Percentiles rank a stretch among this genome's conserved stretches.
Evolutionary conservation across 352 stramenopile species (phyloP).

Genomic region (Phytophthora quininea): DNA sequence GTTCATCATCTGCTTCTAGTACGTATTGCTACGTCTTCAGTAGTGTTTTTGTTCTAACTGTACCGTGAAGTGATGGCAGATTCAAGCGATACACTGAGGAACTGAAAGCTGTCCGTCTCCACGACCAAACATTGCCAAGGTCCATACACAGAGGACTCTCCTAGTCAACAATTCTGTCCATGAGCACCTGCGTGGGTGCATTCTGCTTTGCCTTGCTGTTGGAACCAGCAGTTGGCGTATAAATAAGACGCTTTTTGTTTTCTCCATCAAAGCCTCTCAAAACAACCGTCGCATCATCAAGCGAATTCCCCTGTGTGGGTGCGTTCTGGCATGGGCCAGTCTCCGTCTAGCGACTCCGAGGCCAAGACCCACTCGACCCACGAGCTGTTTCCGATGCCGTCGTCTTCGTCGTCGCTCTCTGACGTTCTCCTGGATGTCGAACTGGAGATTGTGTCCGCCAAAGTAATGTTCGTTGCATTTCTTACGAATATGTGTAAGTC

Average conservation of each 20-base stretch:
- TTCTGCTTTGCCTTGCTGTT: neutral
- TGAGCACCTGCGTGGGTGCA: neutral
- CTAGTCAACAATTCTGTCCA: neutral
- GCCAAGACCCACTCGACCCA: neutral
- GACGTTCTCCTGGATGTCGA: constrained; percentile 29
- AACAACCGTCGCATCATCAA: neutral
- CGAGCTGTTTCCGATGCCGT: neutral
- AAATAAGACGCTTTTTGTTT: neutral
- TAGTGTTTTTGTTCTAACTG: neutral
- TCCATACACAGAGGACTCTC: no score
- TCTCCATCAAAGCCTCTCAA: neutral
- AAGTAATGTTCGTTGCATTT: constrained; percentile 5
- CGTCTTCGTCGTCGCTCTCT: constrained; percentile 1
- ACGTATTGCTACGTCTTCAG: constrained; percentile 10
- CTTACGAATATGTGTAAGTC: neutral
- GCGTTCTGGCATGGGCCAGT: neutral
- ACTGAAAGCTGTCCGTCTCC: constrained; percentile 34
- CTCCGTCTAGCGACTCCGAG: neutral
- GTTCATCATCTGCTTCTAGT: constrained; percentile 62
- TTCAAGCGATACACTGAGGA: constrained; percentile 52
- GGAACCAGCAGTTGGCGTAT: neutral
- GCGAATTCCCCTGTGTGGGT: neutral
- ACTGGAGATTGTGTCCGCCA: constrained; percentile 40
- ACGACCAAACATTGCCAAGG: neutral
- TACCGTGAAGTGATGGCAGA: constrained; percentile 43